phyloP scores from a whole-genome alignment of 1,284 basidiomycete genomes.

The Wallemia mellicola region DNA sequence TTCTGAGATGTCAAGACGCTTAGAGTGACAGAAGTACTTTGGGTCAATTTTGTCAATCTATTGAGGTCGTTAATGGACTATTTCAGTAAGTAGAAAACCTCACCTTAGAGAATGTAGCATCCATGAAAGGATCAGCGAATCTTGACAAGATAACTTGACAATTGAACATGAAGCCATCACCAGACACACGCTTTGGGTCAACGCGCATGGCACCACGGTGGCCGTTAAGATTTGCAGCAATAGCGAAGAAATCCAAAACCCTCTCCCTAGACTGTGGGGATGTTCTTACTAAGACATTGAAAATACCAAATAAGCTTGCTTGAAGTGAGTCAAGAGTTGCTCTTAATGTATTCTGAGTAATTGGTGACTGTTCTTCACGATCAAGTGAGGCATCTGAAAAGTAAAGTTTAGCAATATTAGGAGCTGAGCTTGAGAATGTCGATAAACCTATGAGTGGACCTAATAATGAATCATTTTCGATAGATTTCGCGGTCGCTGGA shows the following conservation, averaged over 20 bases:
- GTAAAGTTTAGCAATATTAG: background rate
- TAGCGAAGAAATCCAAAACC: constrained; percentile 55
- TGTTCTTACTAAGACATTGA: constrained; percentile 60
- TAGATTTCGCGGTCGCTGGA: constrained; percentile 27
- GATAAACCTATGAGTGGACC: constrained; percentile 23
- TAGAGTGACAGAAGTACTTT: constrained; percentile 40
- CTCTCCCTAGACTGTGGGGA: constrained; percentile 49
- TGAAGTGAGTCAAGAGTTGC: constrained; percentile 14
- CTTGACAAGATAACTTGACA: constrained; percentile 48
- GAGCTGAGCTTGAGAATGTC: background rate
- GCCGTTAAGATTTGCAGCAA: constrained; percentile 41
- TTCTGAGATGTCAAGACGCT: constrained; percentile 41
- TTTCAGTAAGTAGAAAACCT: constrained; percentile 3
- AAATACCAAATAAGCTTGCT: constrained; percentile 56
- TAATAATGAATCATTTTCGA: constrained; percentile 34
- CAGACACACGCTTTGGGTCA: constrained; percentile 51
- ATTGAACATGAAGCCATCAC: constrained; percentile 82
- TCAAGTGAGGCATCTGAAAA: constrained; percentile 1
- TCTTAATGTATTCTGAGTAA: background rate
- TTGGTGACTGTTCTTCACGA: background rate
- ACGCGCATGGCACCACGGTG: constrained; percentile 80
- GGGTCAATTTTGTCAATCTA: constrained; percentile 77
- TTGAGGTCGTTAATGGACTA: constrained; percentile 1
- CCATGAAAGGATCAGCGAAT: constrained; percentile 92
- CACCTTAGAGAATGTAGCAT: constrained; percentile 64